These are phyloP conservation scores for Aspergillus sp. DNA, from an alignment of 2,329 filamentous ascomycete genomes.

Conservation along the genomic window DNA sequence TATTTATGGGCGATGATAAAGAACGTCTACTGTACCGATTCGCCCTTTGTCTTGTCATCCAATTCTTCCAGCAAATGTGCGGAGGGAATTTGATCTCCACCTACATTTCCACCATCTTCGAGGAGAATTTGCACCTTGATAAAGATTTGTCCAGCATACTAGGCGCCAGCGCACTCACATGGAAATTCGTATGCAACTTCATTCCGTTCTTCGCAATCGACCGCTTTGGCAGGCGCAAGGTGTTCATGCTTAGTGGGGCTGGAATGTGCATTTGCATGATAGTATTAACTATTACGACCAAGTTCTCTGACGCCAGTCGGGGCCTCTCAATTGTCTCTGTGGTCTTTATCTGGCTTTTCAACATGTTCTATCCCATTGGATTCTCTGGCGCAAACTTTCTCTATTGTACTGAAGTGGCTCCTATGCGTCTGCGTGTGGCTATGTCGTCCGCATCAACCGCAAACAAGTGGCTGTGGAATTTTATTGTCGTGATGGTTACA, in stretches of 20 bases:
- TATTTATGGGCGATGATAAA: conserved; percentile 14
- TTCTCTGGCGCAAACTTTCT: conserved; percentile 63
- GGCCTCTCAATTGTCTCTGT: conserved; percentile 18
- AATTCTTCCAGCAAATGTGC: conserved; percentile 24
- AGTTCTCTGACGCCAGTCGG: conserved; percentile 27
- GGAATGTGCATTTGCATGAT: conserved; percentile 60
- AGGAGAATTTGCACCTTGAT: conserved; percentile 17
- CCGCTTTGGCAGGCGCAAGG: conserved; percentile 51
- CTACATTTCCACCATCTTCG: conserved; percentile 20
- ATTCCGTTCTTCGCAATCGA: conserved; percentile 55
- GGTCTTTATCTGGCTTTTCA: conserved; percentile 60
- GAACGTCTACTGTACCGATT: conserved; percentile 23
- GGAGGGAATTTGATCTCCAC: conserved; percentile 21
- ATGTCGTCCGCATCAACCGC: conserved; percentile 62
- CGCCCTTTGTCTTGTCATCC: conserved; percentile 18
- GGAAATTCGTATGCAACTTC: conserved; percentile 58
- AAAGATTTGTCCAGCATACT: conserved; percentile 34
- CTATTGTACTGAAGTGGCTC: conserved; percentile 47
- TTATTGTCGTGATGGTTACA: conserved; percentile 66
- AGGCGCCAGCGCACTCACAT: conserved; percentile 55
- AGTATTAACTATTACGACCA: conserved; percentile 47
- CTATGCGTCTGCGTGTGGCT: conserved; percentile 57
- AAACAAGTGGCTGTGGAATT: conserved; percentile 62
- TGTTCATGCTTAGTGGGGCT: conserved; percentile 55
- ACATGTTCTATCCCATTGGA: conserved; percentile 64